Conservation (phyloP, 805 yeast genomes). For the Candida fluviatilis region DNA sequence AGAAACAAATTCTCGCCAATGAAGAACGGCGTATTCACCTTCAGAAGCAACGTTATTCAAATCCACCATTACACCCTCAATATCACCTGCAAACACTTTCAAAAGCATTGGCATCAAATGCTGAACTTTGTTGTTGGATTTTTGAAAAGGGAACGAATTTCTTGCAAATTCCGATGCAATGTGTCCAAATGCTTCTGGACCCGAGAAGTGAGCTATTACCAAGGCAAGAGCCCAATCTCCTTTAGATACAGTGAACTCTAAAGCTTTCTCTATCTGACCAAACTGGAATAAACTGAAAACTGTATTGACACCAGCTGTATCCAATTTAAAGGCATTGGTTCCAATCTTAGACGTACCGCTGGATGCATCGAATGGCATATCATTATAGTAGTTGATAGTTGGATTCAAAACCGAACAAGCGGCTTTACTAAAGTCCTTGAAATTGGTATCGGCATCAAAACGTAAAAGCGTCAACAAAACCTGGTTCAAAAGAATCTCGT, state of each 20-base stretch:
- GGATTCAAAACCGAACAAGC: constrained; percentile 43
- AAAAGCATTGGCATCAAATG: constrained; percentile 53
- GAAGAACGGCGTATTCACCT: constrained; percentile 44
- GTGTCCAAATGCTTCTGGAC: constrained; percentile 55
- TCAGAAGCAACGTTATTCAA: constrained; percentile 39
- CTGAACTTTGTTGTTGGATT: constrained; percentile 35
- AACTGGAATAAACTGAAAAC: constrained; percentile 41
- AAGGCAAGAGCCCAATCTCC: constrained; percentile 78
- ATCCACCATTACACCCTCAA: constrained; percentile 48
- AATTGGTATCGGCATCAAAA: constrained; percentile 27
- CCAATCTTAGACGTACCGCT: constrained; percentile 15
- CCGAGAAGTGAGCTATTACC: constrained; percentile 60
- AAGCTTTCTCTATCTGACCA: constrained; percentile 67
- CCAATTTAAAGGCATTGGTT: constrained; percentile 41
- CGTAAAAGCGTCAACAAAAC: constrained; percentile 24
- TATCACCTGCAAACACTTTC: constrained; percentile 62
- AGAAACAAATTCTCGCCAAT: constrained; percentile 48
- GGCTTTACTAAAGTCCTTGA: constrained; percentile 23
- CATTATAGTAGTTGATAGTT: constrained; percentile 24
- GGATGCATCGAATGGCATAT: constrained; percentile 11
- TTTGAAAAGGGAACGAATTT: constrained; percentile 40
- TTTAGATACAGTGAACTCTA: constrained; percentile 55
- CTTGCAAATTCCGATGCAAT: constrained; percentile 56
- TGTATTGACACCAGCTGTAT: constrained; percentile 29
- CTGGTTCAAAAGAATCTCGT: constrained; percentile 29